Evolutionary conservation across 495 filamentous ascomycete species (phyloP).

Genomic region (Trichoderma orchidacearum): DNA sequence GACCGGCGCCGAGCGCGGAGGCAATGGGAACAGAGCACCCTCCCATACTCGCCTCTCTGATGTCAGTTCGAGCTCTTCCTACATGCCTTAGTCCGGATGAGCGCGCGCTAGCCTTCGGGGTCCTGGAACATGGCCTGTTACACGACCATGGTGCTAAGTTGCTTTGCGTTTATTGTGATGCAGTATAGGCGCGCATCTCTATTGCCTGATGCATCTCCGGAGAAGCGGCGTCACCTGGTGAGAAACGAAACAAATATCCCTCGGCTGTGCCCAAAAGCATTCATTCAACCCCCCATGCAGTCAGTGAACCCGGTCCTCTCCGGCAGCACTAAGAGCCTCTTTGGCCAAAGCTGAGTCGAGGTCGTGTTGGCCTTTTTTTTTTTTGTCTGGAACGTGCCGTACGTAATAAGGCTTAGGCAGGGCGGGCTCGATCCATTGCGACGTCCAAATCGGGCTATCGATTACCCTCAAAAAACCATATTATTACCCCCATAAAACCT

Average conservation of each 20-base stretch:
- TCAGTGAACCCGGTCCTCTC: background rate
- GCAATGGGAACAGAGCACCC: background rate
- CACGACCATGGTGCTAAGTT: background rate
- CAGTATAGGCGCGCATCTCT: background rate
- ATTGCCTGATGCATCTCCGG: background rate
- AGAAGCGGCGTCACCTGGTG: background rate
- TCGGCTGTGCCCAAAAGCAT: background rate
- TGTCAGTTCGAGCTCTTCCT: background rate
- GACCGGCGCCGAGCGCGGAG: background rate
- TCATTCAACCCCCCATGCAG: background rate
- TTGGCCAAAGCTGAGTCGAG: too few species aligned
- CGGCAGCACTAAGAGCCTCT: too few species aligned
- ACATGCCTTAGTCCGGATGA: too few species aligned
- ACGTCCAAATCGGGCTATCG: background rate
- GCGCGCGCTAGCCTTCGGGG: background rate
- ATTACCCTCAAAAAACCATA: background rate
- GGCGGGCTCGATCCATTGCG: background rate
- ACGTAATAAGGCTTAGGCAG: background rate
- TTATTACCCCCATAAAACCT: background rate
- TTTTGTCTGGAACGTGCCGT: background rate
- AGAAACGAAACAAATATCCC: background rate
- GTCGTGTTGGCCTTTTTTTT: too few species aligned
- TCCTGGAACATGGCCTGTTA: background rate
- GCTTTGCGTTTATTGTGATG: too few species aligned
- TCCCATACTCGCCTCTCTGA: background rate